Evolutionary conservation across 1,284 basidiomycete genomes (phyloP), one percentile per base, ranked within the genome.

Genomic region (Malassezia psittaci): DNA sequence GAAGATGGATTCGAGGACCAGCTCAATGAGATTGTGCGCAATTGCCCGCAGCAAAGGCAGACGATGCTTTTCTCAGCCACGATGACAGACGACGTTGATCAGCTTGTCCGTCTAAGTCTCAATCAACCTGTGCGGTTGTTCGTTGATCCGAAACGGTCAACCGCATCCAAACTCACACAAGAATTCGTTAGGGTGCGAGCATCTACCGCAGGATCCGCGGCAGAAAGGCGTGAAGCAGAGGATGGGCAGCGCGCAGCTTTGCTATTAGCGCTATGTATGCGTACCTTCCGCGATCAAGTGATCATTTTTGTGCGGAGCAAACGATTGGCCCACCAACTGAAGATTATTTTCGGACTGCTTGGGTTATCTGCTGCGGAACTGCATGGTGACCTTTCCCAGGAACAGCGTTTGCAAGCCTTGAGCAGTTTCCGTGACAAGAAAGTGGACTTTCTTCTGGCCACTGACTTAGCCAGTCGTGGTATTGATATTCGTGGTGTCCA

Each of bases 1-100:
- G 90, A 90, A 36, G 93, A 96, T 69, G 93, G 93, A 35, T 98
- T 96, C 77, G 83, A 85, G n/a, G 91, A 91, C 74, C 93, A 96
- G 75, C 79, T 98, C 34, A 80, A 84, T 36, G 93, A 98, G 77
- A 96, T 98, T 65, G 84, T 96, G 75, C 85, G 84, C 63, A 82
- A 86, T 37, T 93, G 90, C 70, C 91, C 93, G 1, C 78, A 80
- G 13, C 86, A 86, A 13, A 83, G 93, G 38, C 93, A 96, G 76
- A 96, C 93, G 3, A 94, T 98, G 90, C 80, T 98, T 24, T 98
- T 98, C 77, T 94, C 90, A 0, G 93, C 93, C 1, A 98, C 93
- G 1, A 96, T 96, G 86, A 94, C 90, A 1, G 93, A 96, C 76
- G 86, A 86, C 1, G 87, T 98, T 8, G 90, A 96, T 68, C 86